phyloP scores from a whole-genome alignment of 257 asterid species.

The Salvia rosmarinus region DNA sequence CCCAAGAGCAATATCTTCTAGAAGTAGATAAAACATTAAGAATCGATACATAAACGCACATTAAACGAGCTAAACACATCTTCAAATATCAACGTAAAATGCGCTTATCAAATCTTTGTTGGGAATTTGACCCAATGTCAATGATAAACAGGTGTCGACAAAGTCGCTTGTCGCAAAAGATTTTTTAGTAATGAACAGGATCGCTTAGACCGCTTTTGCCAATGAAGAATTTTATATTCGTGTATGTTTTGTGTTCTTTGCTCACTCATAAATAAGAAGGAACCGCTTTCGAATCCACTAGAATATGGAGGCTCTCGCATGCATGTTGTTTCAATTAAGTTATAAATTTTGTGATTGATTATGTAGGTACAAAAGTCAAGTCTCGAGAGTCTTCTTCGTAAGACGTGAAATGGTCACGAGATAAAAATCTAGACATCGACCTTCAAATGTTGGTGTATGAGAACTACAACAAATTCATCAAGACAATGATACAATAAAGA shows the following conservation, averaged over 20 bases:
- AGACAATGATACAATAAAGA: constrained; percentile 97
- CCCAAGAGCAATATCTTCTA: no score
- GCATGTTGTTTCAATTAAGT: constrained; percentile 19
- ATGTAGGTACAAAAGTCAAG: constrained; percentile 87
- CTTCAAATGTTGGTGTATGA: constrained; percentile 98
- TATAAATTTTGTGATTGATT: constrained; percentile 13
- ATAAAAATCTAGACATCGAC: constrained; percentile 97
- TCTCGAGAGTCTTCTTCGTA: constrained; percentile 92
- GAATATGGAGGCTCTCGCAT: background rate
- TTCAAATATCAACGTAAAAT: no score
- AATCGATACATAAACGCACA: no score
- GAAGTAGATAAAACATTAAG: no score
- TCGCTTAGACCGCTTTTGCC: constrained; percentile 17
- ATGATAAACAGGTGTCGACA: no score
- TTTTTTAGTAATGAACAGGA: background rate
- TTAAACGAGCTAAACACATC: no score
- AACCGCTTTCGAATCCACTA: constrained; percentile 2
- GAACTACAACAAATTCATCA: constrained; percentile 96
- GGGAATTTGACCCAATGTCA: background rate
- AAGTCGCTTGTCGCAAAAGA: background rate
- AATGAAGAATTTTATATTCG: background rate
- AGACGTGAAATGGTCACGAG: constrained; percentile 98
- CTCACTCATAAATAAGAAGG: background rate
- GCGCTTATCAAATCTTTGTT: no score
- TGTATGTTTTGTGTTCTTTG: constrained; percentile 9